Base-by-base conservation (phyloP, 179 eudicot genomes). In the Nepenthes alata region DNA sequence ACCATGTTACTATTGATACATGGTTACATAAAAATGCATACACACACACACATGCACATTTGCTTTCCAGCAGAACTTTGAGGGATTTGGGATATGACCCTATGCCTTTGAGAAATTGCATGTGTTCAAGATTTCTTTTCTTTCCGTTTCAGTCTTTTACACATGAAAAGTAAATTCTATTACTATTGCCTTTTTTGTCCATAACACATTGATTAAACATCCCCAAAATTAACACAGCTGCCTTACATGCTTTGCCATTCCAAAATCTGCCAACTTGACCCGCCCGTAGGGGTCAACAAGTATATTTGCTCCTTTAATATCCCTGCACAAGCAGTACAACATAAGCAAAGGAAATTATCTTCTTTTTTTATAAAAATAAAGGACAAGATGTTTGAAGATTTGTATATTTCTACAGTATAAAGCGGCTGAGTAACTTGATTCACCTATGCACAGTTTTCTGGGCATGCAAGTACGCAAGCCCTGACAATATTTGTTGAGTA, bases 211-310 rank as follows among this genome's bases (percentile, higher is more conserved):
- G 45, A 41, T 41, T 7, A 41, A 41, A 41, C 8, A 7, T 7
- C 45, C 8, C 8, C 5, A 7, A 7, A 4, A 41, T 41, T 41
- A 4, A 41, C 2, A 41, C 13, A 37, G 67, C 36, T 65, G 39
- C 39, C 97, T 88, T 80, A 91, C 97, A 88, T 91, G 94, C 75
- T 88, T 91, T 68, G 96, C 97, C 96, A 91, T 91, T 57, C 96
- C 97, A 79, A 91, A 91, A 78, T 91, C 96, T 54, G 97, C 96
- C 78, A 91, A 67, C 81, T 91, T 91, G 36, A 88, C 80, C 55
- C 91, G 89, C 35, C 97, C 97, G 71, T 84, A 79, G 9, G 97
- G 96, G 66, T 91, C 97, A 65, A 91, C 97, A 52, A 91, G 97
- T 58, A 91, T 85, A 74, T 88, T 91, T 68, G 98, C 98, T 73